Evolutionary conservation across 1,139 yeast species (phyloP).

Genomic region (Kazachstania sp.): DNA sequence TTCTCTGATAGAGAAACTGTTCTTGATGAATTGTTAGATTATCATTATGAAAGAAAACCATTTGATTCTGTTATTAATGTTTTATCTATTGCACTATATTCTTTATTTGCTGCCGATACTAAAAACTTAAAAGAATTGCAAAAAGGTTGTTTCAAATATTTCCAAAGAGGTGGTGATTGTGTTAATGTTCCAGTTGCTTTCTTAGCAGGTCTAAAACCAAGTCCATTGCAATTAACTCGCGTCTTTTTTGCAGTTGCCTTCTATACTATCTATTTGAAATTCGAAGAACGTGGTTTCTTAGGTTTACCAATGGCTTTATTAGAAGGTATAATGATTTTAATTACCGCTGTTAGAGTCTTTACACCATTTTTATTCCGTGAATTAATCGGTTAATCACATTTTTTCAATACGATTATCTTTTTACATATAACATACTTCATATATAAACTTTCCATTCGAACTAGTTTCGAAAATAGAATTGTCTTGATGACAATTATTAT

Average conservation of each 20-base stretch:
- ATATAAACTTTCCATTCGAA: not conserved
- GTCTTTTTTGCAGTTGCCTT: slow-evolving; percentile 90
- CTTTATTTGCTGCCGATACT: slow-evolving; percentile 82
- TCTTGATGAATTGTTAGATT: slow-evolving; percentile 46
- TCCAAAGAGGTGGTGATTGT: slow-evolving; percentile 75
- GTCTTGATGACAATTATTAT: not conserved
- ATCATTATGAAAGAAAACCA: slow-evolving; percentile 70
- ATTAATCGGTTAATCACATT: slow-evolving; percentile 29
- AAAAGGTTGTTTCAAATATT: slow-evolving; percentile 81
- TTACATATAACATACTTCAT: no score
- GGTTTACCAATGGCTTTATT: slow-evolving; percentile 67
- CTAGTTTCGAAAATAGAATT: not conserved
- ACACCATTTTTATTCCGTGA: slow-evolving; percentile 56
- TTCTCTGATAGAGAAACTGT: slow-evolving; percentile 51
- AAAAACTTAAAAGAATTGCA: slow-evolving; percentile 61
- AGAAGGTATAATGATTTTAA: slow-evolving; percentile 60
- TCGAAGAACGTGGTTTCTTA: slow-evolving; percentile 50
- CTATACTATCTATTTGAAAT: slow-evolving; percentile 67
- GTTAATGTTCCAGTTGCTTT: slow-evolving; percentile 73
- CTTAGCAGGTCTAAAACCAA: slow-evolving; percentile 72
- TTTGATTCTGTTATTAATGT: slow-evolving; percentile 83
- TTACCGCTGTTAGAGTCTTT: slow-evolving; percentile 71
- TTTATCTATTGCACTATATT: slow-evolving; percentile 79
- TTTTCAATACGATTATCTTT: no score
- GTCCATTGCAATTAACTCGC: slow-evolving; percentile 63